Conservation (phyloP, 1,284 basidiomycete genomes). For the Neotropicomus parvogracilis region DNA sequence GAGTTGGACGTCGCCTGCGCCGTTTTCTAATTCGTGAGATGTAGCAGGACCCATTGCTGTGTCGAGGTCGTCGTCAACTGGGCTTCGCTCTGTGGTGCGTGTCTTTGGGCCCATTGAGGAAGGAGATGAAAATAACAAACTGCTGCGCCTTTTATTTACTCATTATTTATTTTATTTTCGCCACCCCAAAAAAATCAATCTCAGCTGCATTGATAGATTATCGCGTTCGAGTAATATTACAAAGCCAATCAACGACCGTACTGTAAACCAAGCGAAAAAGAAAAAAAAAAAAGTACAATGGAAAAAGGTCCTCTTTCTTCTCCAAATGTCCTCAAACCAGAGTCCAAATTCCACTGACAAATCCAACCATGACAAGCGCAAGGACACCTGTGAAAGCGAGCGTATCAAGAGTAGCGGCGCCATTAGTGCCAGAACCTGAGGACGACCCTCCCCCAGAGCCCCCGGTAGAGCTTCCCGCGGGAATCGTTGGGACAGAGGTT, state of each 20-base stretch:
- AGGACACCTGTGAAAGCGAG: constrained; percentile 43
- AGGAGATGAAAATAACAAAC: not conserved
- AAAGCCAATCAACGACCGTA: not conserved
- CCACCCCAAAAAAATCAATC: constrained; percentile 5
- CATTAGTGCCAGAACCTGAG: constrained; percentile 16
- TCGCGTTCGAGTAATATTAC: constrained; percentile 6
- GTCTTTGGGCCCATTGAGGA: constrained; percentile 28
- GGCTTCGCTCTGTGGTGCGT: constrained; percentile 43
- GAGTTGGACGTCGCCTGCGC: constrained; percentile 25
- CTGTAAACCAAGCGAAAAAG: too few relatives aligned
- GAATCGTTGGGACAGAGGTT: constrained; percentile 63
- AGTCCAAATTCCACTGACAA: constrained; percentile 46
- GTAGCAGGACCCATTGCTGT: constrained; percentile 43
- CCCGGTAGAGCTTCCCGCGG: constrained; percentile 30
- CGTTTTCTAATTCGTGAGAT: constrained; percentile 27
- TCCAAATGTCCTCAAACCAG: constrained; percentile 31
- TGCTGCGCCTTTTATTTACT: not conserved
- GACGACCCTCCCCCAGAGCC: constrained; percentile 28
- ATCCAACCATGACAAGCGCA: constrained; percentile 37
- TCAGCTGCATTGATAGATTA: constrained; percentile 17
- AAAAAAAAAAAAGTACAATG: not conserved
- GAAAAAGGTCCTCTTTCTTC: constrained; percentile 9
- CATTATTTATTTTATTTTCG: constrained; percentile 9
- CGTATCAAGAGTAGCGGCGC: constrained; percentile 29
- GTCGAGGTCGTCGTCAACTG: constrained; percentile 51